Base-by-base conservation (phyloP, 768 basidiomycete genomes). In the Boletus sp. region DNA sequence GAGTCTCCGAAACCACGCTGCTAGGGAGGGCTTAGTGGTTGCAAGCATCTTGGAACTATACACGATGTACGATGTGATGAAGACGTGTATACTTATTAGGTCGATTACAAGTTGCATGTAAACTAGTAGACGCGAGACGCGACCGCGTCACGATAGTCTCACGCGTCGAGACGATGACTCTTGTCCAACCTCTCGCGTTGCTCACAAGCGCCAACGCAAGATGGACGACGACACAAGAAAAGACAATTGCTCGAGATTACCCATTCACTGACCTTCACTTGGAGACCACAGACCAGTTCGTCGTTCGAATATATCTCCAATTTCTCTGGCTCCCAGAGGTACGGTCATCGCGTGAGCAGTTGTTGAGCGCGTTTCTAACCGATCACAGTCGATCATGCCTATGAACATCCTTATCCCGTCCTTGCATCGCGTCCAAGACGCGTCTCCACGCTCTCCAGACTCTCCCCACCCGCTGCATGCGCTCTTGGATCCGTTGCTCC, bases 251-350 rank as follows among this genome's bases (percentile, higher is more conserved):
- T 3, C 72, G 72, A 38, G 85, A 86, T 21, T 85, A 76, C 59
- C 85, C 83, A 3, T 81, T 87, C 49, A 50, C 62, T 41, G 74
- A 77, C 21, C 41, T 75, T 33, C 57, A 69, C 42, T 58, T 72
- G 39, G 81, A 83, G 60, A 72, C 76, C 0, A 73, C 78, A 17
- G 84, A 82, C 17, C 79, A 85, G 57, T 83, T 78, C 62, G 77
- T 85, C 23, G 75, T 74, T 3, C 75, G 84, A n/a, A 83, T 76
- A 4, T 90, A 90, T 67, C 78, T 87, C 42, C 87, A 89, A 61
- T 88, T 85, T 59, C 76, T 90, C 7, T 90, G 88, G 87, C 77
- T 90, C 40, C 88, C 88, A 43, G 81, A 89, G 72, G 88, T 88
- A 59, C 48, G 70, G 6, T n/a, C 47, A 8, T 44, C 45, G 10